Percentiles rank a stretch among this genome's conserved stretches.
phyloP scores from a whole-genome alignment of 495 filamentous ascomycete species.

The Pyrenopolyporus hunteri region DNA sequence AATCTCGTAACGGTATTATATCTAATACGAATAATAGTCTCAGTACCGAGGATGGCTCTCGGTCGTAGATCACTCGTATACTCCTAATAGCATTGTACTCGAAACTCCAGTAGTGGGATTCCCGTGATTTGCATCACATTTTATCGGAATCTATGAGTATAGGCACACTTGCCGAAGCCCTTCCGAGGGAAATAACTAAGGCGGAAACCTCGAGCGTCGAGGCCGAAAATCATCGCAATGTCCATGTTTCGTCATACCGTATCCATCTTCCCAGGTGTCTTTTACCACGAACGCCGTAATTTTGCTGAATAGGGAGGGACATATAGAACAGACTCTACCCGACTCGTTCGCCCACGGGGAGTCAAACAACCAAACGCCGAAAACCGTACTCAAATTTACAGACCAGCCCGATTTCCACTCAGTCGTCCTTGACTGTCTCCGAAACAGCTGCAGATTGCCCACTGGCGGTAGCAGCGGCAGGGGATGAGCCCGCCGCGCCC shows the following conservation, averaged over 20 bases:
- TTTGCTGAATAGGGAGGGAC: neutral
- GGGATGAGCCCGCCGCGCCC: constrained; percentile 14
- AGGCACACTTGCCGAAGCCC: neutral
- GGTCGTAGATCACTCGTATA: no score
- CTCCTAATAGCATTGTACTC: neutral
- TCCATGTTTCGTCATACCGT: constrained; percentile 13
- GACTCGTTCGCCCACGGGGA: neutral
- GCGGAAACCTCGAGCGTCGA: constrained; percentile 7
- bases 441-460: constrained; percentile 6
- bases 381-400: constrained; percentile 7
- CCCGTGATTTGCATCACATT: constrained; percentile 33
- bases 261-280: neutral
- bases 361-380: constrained; percentile 13
- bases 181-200: neutral
- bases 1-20: no score
- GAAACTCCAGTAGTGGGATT: neutral
- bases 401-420: neutral
- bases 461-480: constrained; percentile 4
- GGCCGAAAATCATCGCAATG: neutral
- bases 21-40: no score
- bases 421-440: constrained; percentile 30
- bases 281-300: constrained; percentile 20
- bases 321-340: neutral
- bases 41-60: no score
- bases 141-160: constrained; percentile 23